Evolutionary conservation across 805 yeast genomes (phyloP).

Genomic region (Candida dajiaensis): DNA sequence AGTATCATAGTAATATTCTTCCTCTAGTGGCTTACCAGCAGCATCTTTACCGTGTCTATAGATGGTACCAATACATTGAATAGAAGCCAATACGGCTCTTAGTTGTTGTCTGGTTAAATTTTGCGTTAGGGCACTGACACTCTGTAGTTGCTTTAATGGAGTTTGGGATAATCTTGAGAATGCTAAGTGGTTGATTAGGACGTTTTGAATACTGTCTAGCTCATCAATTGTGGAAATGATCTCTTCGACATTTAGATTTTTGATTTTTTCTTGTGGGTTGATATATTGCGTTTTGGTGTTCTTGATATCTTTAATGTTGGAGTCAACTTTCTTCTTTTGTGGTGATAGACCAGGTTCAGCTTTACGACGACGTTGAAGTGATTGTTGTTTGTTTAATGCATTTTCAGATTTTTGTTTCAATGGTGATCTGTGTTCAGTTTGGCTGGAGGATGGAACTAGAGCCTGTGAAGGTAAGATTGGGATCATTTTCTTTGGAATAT

Average conservation of each 20-base stretch:
- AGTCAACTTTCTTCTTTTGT: constrained; percentile 23
- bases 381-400: constrained; percentile 14
- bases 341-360: constrained; percentile 26
- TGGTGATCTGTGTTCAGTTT: constrained; percentile 5
- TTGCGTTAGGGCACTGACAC: constrained; percentile 53
- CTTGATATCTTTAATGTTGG: constrained; percentile 3
- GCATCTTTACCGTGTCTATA: constrained; percentile 92
- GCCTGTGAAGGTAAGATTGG: background rate
- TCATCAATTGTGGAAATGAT: constrained; percentile 32
- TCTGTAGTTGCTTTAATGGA: constrained; percentile 66
- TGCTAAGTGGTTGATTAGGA: constrained; percentile 79
- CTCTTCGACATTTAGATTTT: constrained; percentile 24
- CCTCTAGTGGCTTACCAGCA: constrained; percentile 90
- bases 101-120: constrained; percentile 39
- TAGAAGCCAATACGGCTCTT: constrained; percentile 36
- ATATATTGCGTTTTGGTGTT: constrained; percentile 5
- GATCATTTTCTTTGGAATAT: background rate
- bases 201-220: constrained; percentile 50
- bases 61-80: constrained; percentile 77
- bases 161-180: constrained; percentile 85
- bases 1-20: constrained; percentile 85
- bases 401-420: constrained; percentile 12
- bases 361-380: constrained; percentile 24
- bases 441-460: background rate
- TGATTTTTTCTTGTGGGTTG: constrained; percentile 22